Conservation (phyloP, 257 asterid genomes). For the Nicotiana noctiflora region DNA sequence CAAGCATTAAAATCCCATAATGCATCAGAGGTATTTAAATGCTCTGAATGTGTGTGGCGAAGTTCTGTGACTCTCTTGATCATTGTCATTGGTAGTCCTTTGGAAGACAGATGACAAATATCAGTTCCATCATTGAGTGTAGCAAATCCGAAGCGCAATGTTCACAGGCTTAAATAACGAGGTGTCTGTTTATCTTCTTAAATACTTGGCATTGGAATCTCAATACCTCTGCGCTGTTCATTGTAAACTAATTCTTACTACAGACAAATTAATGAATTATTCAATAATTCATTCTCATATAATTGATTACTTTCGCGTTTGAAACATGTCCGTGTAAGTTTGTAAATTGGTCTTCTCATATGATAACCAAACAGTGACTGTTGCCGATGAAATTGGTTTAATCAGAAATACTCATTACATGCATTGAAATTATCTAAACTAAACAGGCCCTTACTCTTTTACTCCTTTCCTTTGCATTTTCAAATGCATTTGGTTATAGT, state of each 20-base stretch:
- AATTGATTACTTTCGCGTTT: not conserved
- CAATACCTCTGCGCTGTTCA: not conserved
- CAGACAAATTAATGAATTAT: not conserved
- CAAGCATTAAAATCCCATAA: not conserved
- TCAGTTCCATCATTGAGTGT: not conserved
- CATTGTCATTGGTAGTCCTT: not conserved
- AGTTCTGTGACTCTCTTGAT: not conserved
- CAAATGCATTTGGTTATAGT: not conserved
- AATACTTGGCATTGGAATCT: not conserved
- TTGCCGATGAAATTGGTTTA: not conserved
- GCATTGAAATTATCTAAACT: not conserved
- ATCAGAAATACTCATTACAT: not conserved
- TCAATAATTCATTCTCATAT: not conserved
- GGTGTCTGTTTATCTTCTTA: not conserved
- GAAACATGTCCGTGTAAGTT: not conserved
- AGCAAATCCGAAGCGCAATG: not conserved
- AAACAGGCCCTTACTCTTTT: not conserved
- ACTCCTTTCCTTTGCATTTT: not conserved
- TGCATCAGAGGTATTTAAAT: not conserved
- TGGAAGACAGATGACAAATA: not conserved
- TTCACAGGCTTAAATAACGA: not conserved
- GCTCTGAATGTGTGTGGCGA: not conserved
- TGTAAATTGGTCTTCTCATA: not conserved
- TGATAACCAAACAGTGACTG: not conserved
- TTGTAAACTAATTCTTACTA: not conserved